A percentile compares a stretch with the other conserved stretches of the same genome.
phyloP scores from a whole-genome alignment of 768 basidiomycete species.

The Boletus vermiculosoides region DNA sequence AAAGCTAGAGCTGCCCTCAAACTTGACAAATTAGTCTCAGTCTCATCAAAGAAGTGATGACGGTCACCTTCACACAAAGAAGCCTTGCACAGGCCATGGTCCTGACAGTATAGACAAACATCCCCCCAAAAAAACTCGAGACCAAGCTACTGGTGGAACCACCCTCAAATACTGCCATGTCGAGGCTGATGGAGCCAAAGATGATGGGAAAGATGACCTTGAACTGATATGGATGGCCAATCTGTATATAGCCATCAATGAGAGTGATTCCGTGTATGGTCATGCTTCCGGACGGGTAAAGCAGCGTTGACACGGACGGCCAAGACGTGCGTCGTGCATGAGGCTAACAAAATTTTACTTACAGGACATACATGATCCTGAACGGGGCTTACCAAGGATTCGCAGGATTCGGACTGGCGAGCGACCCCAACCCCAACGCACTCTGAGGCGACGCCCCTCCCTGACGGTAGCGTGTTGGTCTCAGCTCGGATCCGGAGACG shows the following conservation, averaged over 20 bases:
- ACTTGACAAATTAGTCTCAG: too few relatives aligned
- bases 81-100: too few relatives aligned
- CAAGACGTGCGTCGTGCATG: accelerated
- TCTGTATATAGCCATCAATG: slow-evolving; percentile 56
- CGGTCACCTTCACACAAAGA: too few relatives aligned
- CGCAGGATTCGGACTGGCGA: slow-evolving; percentile 72
- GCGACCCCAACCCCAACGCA: slow-evolving; percentile 60
- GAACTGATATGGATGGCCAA: slow-evolving; percentile 3
- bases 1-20: too few relatives aligned
- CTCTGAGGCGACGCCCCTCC: slow-evolving; percentile 71
- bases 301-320: too few relatives aligned
- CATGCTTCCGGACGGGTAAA: slow-evolving; percentile 49
- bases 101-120: too few relatives aligned
- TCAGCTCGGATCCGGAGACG: slow-evolving; percentile 73
- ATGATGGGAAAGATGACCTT: too few relatives aligned
- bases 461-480: slow-evolving; percentile 71
- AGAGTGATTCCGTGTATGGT: slow-evolving; percentile 82
- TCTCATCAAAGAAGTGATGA: too few relatives aligned
- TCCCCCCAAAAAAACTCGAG: too few relatives aligned
- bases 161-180: too few relatives aligned
- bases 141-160: too few relatives aligned
- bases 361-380: slow-evolving; percentile 73
- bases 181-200: too few relatives aligned
- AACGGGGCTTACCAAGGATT: slow-evolving; percentile 72
- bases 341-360: slow-evolving; percentile 13